Evolutionary conservation across 345 rosid genomes (phyloP).

Genomic region (Gossypium thurberi): DNA sequence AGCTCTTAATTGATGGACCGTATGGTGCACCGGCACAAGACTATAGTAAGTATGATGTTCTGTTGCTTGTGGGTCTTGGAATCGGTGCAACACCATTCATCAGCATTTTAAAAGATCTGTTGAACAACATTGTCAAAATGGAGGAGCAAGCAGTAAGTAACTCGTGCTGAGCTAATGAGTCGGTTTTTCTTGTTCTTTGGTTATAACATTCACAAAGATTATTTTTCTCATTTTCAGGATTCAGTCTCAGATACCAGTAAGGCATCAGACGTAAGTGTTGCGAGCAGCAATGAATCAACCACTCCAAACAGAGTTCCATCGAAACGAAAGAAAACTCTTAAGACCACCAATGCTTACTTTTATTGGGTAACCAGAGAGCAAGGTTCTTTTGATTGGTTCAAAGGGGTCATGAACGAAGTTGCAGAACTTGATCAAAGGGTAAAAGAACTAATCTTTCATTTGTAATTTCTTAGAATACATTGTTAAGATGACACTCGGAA

Average conservation of each 20-base stretch:
- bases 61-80: slow-evolving; percentile 89
- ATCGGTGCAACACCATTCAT: slow-evolving; percentile 99
- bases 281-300: slow-evolving; percentile 38
- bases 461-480: neutral
- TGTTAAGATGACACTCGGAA: no score
- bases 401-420: slow-evolving; percentile 96
- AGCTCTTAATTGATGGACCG: slow-evolving; percentile 93
- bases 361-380: slow-evolving; percentile 99
- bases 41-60: slow-evolving; percentile 76
- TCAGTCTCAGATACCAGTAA: slow-evolving; percentile 51
- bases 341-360: slow-evolving; percentile 89
- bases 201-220: neutral
- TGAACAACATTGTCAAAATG: slow-evolving; percentile 76
- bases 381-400: slow-evolving; percentile 99
- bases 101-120: slow-evolving; percentile 88
- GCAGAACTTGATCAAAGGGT: slow-evolving; percentile 95
- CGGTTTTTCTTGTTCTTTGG: neutral
- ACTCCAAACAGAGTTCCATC: slow-evolving; percentile 36
- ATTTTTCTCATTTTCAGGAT: slow-evolving; percentile 42
- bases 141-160: slow-evolving; percentile 85
- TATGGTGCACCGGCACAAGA: slow-evolving; percentile 99
- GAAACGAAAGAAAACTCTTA: slow-evolving; percentile 48
- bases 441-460: neutral
- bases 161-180: neutral
- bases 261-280: slow-evolving; percentile 58